A percentile compares a stretch with the other conserved stretches of the same genome.
phyloP scores from a whole-genome alignment of 345 rosid species.

The Firmiana major region DNA sequence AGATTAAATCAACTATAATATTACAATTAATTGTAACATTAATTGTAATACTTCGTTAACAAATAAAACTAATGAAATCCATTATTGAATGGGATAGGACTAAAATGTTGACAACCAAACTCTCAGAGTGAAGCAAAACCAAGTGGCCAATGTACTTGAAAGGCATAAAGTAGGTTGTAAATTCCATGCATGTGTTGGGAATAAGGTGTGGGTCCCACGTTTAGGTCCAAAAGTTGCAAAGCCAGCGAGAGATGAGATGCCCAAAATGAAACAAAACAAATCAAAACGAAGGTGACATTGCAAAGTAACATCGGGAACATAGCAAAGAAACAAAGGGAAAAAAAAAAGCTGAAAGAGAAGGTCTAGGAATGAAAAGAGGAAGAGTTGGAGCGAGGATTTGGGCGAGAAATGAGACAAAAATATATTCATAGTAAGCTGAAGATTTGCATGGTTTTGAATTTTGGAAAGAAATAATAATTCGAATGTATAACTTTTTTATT shows the following conservation, averaged over 20 bases:
- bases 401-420: conserved; percentile 26
- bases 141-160: background rate
- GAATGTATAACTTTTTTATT: background rate
- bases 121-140: background rate
- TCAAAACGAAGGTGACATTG: conserved; percentile 15
- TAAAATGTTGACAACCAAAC: background rate
- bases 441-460: conserved; percentile 31
- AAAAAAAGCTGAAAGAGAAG: background rate
- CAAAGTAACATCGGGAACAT: background rate
- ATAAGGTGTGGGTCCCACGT: conserved; percentile 7
- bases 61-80: too few species aligned
- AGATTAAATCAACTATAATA: too few species aligned
- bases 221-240: conserved; percentile 12
- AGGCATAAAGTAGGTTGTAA: background rate
- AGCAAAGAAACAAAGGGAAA: background rate
- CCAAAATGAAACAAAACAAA: conserved; percentile 11
- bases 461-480: background rate
- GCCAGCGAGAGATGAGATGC: conserved; percentile 11
- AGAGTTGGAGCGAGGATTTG: conserved; percentile 47
- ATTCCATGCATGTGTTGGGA: conserved; percentile 15
- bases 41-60: too few species aligned
- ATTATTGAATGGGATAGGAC: too few species aligned
- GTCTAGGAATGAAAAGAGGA: conserved; percentile 30
- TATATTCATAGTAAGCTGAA: conserved; percentile 8
- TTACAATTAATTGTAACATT: too few species aligned